Evolutionary conservation across 202 grass and related monocot genomes (phyloP).

Genomic region (Carex arenaria): DNA sequence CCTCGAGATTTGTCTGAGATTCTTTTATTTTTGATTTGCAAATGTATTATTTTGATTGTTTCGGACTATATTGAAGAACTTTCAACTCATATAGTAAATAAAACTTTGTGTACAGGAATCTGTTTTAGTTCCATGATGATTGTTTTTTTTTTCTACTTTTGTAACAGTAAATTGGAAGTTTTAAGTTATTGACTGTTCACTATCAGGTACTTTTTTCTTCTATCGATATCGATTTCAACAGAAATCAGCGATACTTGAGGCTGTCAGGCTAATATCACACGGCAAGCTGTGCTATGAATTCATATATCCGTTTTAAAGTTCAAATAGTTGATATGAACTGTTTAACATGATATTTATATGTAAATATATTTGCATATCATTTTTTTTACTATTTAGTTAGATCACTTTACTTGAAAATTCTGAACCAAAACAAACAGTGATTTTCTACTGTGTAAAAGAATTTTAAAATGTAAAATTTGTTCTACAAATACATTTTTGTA

Average conservation of each 20-base stretch:
- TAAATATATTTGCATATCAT: too few relatives aligned
- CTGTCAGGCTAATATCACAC: too few relatives aligned
- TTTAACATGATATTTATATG: too few relatives aligned
- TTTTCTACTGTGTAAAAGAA: too few relatives aligned
- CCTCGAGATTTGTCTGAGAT: neutral
- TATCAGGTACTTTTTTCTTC: neutral
- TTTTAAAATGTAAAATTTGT: too few relatives aligned
- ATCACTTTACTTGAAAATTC: too few relatives aligned
- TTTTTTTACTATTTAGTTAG: too few relatives aligned
- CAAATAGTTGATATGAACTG: too few relatives aligned
- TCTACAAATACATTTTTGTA: too few relatives aligned
- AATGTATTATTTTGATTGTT: neutral
- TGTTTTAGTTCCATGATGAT: neutral
- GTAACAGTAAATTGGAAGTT: neutral
- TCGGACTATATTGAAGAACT: neutral
- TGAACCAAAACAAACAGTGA: too few relatives aligned
- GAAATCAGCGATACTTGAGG: neutral
- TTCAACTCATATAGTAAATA: neutral
- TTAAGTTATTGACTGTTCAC: neutral
- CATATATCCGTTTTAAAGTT: too few relatives aligned
- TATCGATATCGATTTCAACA: neutral
- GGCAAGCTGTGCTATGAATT: too few relatives aligned
- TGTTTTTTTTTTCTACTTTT: neutral
- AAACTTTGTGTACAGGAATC: constrained; percentile 2
- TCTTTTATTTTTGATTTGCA: neutral